A percentile compares a stretch with the other conserved stretches of the same genome.
phyloP scores from a whole-genome alignment of 306 rosid species.

The Hippophae gyantsensis region DNA sequence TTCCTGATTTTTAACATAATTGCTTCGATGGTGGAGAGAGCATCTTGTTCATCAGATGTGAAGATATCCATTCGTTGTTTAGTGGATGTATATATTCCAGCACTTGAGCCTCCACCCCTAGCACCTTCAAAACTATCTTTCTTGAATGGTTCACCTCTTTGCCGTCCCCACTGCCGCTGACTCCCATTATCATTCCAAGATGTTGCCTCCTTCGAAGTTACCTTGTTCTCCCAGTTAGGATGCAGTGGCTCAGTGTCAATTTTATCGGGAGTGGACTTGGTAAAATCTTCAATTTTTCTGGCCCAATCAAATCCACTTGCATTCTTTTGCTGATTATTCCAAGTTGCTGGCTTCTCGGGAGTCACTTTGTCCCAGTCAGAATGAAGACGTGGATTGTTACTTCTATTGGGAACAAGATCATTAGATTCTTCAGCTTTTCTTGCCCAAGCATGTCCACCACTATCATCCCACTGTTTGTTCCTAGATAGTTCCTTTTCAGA shows the following conservation, averaged over 20 bases:
- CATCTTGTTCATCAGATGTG: slow-evolving; percentile 68
- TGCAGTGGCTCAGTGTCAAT: neutral
- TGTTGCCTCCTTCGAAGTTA: slow-evolving; percentile 26
- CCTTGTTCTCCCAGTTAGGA: neutral
- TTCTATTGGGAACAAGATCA: no score
- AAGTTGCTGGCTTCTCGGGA: no score
- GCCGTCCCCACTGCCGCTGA: slow-evolving; percentile 45
- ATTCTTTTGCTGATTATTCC: no score
- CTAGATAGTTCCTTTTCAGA: no score
- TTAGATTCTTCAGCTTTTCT: no score
- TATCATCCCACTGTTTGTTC: no score
- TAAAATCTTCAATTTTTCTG: no score
- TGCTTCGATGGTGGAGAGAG: slow-evolving; percentile 50
- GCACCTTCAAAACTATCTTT: slow-evolving; percentile 51
- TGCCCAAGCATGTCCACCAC: no score
- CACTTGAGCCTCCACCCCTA: slow-evolving; percentile 56
- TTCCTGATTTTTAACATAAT: slow-evolving; percentile 54
- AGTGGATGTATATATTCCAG: slow-evolving; percentile 32
- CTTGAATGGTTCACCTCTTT: slow-evolving; percentile 39
- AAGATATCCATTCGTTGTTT: slow-evolving; percentile 55
- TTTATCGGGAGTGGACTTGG: neutral
- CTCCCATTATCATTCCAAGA: slow-evolving; percentile 29
- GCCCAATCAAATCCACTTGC: no score
- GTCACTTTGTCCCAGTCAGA: no score
- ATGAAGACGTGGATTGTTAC: no score